Percentiles rank a stretch among this genome's conserved stretches.
Conservation (phyloP, 208 protist genomes). For the Leishmania tarentolae region DNA sequence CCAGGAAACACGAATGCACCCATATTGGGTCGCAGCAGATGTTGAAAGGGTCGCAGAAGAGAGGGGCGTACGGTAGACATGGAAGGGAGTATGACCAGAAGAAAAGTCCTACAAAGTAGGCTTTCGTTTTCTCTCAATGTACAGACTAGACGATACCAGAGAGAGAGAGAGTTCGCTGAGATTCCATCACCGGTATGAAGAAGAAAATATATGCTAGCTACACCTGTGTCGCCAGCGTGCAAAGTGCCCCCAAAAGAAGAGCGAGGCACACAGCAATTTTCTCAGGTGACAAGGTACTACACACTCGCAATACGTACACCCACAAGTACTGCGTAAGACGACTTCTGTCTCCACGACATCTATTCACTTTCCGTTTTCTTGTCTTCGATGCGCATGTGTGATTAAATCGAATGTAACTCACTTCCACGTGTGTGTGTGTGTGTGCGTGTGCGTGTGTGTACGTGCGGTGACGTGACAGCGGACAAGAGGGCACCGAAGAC, state of each 20-base stretch:
- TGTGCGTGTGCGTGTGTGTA: neutral
- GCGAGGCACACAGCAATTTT: neutral
- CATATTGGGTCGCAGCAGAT: neutral
- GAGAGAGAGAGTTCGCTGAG: neutral
- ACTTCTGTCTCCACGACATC: neutral
- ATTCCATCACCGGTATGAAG: neutral
- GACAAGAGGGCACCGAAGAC: neutral
- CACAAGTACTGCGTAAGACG: neutral
- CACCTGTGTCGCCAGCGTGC: neutral
- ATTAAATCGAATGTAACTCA: neutral
- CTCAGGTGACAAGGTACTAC: neutral
- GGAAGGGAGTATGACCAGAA: neutral
- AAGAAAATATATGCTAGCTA: neutral
- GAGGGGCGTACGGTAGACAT: neutral
- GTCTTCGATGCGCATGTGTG: neutral
- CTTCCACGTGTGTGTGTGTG: neutral
- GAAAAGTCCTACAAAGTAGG: neutral
- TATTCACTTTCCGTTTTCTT: neutral
- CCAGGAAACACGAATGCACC: neutral
- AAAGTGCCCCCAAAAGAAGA: neutral
- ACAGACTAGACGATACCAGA: neutral
- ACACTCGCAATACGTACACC: neutral
- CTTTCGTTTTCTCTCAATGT: neutral
- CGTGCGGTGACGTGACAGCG: neutral
- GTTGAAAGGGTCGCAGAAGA: neutral